Percentiles rank a stretch among this genome's conserved stretches.
phyloP scores from a whole-genome alignment of 306 rosid species.

The Urtica urens region DNA sequence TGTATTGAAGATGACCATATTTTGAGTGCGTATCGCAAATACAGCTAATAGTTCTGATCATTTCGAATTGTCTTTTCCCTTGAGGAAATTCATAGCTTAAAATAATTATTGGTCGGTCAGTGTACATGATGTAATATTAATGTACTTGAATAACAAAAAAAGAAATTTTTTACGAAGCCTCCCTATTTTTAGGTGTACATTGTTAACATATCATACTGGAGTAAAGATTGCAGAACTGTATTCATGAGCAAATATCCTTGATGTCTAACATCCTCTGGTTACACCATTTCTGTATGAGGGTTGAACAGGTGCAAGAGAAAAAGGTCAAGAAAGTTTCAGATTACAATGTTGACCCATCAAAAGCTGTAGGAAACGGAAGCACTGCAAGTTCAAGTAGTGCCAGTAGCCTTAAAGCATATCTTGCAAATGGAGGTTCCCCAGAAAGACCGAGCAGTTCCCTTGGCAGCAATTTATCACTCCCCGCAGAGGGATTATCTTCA shows the following conservation, averaged over 20 bases:
- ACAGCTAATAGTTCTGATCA: too few relatives aligned
- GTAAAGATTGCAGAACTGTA: neutral
- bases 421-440: constrained; percentile 72
- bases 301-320: constrained; percentile 87
- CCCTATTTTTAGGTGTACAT: too few relatives aligned
- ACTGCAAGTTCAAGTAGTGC: constrained; percentile 77
- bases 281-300: constrained; percentile 2
- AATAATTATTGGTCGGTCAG: too few relatives aligned
- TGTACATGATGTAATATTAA: too few relatives aligned
- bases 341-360: constrained; percentile 74
- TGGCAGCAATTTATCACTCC: constrained; percentile 56
- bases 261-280: neutral
- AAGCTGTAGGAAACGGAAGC: constrained; percentile 65
- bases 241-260: neutral
- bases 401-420: constrained; percentile 37
- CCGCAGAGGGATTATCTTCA: constrained; percentile 67
- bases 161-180: too few relatives aligned
- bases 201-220: too few relatives aligned
- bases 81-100: too few relatives aligned
- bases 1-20: too few relatives aligned
- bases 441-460: constrained; percentile 42
- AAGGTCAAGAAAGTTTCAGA: constrained; percentile 87
- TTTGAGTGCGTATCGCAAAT: too few relatives aligned
- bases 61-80: too few relatives aligned
- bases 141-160: too few relatives aligned